Evolutionary conservation across 805 yeast genomes (phyloP), one percentile per base, ranked within the genome.

Genomic region (Starmerella tilneyi): DNA sequence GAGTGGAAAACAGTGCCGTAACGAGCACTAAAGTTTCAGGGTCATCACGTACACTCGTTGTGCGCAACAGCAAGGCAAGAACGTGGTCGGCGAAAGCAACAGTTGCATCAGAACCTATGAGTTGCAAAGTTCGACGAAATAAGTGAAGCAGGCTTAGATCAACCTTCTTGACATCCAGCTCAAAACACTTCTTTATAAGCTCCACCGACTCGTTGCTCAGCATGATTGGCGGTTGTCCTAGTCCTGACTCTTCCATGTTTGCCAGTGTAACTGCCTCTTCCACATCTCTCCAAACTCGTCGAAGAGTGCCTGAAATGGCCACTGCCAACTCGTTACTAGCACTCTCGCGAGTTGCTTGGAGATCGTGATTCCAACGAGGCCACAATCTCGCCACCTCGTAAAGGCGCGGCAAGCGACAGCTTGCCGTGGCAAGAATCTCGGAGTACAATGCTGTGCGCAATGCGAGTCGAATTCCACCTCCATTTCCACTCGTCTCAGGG

Each of bases 31-130:
- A 49, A 6, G 67, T 54, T 40, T 81, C 84, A 53, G 94, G 82
- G 12, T 84, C 84, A 50, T 89, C 96, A 48, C 84, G 78, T 68
- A 82, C 72, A 36, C 70, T 72, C 42, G 78, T 74, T 38, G 85
- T 63, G 15, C 72, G 67, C 56, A 84, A 66, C 46, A 85, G 64
- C 50, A 83, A 78, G 22, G 95, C 94, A 1, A 84, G 62, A 23
- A 86, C 69, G 43, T 73, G 65, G 2, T 66, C 61, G 9, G 67
- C 62, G 44, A 74, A 71, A 3, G 76, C 76, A 35, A 75, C 71
- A 32, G 81, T 60, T 8, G 76, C 64, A 0, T 69, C 58, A 1
- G 80, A 75, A 34, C 71, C 69, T 1, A 81, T 71, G 0, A 83
- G 72, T 35, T 65, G 66, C 44, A 78, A 62, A 45, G 76, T 66